Base-by-base conservation (phyloP, 2,329 filamentous ascomycete genomes). In the Trichoderma sp. region DNA sequence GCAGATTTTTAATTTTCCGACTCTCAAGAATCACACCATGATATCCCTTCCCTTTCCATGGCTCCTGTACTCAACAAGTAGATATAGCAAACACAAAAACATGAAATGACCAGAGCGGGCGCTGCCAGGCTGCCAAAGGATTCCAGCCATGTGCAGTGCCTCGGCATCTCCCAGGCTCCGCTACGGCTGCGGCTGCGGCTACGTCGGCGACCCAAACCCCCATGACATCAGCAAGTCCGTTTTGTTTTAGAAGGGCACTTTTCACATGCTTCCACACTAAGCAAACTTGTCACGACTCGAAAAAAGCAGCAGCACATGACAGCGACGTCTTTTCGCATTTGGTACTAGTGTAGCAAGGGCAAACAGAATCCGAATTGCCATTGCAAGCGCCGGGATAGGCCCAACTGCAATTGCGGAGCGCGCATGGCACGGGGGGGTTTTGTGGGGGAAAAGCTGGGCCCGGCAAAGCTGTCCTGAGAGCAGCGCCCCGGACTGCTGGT, bases 221-320 rank as follows among this genome's bases (percentile, higher is more conserved):
- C 63, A 70, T 70, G 68, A 70, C 68, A 68, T 70, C 68, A 68
- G 60, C 35, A 21, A 24, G 4, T 29, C 40, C 29, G 33, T 53
- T 43, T 3, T 43, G 40, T 43, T 43, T 43, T 43, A 43, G 40
- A 13, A 14, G 43, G 40, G 43, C 40, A 4, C 21, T 40, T 67
- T 68, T 68, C 66, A 68, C 66, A 62, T 68, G 66, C 66, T 37
- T 27, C 31, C 2, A n/a, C 6, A 21, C 47, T 14, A 31, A 58
- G 31, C 16, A 24, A 31, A 29, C 47, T 33, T 27, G 47, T 31
- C 14, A 35, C 29, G 21, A 40, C n/a, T 35, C 37, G n/a, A 43
- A 43, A 43, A 43, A 19, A 8, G 4, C 5, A 59, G 14, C 7
- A 40, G n/a, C 37, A 59, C 53, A 56, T 56, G 53, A 56, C 27